Evolutionary conservation across 768 basidiomycete genomes (phyloP), one percentile per base, ranked within the genome.

Genomic region (Harrya chromipes): DNA sequence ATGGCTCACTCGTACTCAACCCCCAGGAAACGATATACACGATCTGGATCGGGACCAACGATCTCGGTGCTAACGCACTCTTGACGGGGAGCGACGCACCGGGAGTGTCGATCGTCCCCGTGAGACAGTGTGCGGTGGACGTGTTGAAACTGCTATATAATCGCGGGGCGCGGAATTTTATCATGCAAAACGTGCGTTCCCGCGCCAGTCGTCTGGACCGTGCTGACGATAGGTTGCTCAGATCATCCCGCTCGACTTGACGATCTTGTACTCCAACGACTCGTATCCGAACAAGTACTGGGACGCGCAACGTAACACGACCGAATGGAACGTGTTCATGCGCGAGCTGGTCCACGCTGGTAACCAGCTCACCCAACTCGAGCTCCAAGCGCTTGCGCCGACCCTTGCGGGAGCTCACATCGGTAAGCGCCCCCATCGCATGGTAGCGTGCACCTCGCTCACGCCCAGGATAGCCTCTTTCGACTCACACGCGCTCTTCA

Each of bases 31-130:
- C 84, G 1, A 53, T 85, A 3, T 85, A 81, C 60, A 79, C 80
- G 1, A 69, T 85, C 7, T 87, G 84, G 84, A 81, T 85, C 50
- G 83, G 84, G 13, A 82, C 81, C 4, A 82, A 81, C 53, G 85
- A 86, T 58, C 72, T 86, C 4, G 84, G 84, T 2, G 73, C 61
- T 11, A 71, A 71, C 40, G 74, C 78, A 5, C 68, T 86, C 26
- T 54, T 85, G 11, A 81, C 80, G 0, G 82, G 81, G 1, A 69
- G 70, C 17, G 71, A 74, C 47, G 65, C 47, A 1, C 63, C 70
- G 2, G 66, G 67, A 1, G 80, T 81, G 14, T 83, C 79, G 1
- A 62, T 86, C 46, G 81, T 84, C 9, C 72, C 84, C 41, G 81
- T 82, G 0, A 73, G 77, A 17, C 60, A 60, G 16, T 85, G 85